Base-by-base conservation (phyloP, 371 early-diverging fungal species). In the Mucor mucedo region DNA sequence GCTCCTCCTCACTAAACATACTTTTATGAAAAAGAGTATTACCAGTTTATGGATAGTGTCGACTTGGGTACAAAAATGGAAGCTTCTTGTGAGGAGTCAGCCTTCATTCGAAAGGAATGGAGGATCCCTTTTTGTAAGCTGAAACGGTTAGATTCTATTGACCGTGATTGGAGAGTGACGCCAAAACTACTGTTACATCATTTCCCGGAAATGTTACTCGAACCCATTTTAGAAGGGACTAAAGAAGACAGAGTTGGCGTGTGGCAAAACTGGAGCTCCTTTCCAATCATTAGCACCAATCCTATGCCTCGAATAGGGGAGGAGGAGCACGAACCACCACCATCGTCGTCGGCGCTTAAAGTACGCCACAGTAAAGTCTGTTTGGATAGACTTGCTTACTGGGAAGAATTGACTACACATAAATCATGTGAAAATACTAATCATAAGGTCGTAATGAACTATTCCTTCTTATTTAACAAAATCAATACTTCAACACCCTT, bases 151-250 rank as follows among this genome's bases (percentile, higher is more conserved):
- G 53, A 64, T 16, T 9, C 8, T 7, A 28, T 58, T 2, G 38
- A 52, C 21, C 8, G 21, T 52, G 35, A 56, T 64, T 64, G 64
- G 64, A 58, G 27, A 38, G 38, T 38, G 13, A 21, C 2, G 13
- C 48, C 58, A 10, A 27, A 10, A 7, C 33, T 38, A 1, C 11
- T 5, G 58, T 58, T 48, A 58, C 58, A 47, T 58, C 28, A 47
- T 21, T 11, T 58, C 11, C 58, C 58, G 11, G 35, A 47, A 48
- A 6, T 58, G 11, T 58, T 11, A 35, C 11, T 48, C 8, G 48
- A 58, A 28, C 28, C 48, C n/a, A 30, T 30, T 33, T 28, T 38
- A 47, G 21, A 21, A 21, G 21, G 0, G 1, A 38, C 48, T 47
- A 13, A 48, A 38, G 47, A 45, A 16, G 32, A 45, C 21, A 50